These are phyloP conservation scores for Inonotus obliquus DNA, from an alignment of 1,284 basidiomycete species.

Conservation along the genomic window DNA sequence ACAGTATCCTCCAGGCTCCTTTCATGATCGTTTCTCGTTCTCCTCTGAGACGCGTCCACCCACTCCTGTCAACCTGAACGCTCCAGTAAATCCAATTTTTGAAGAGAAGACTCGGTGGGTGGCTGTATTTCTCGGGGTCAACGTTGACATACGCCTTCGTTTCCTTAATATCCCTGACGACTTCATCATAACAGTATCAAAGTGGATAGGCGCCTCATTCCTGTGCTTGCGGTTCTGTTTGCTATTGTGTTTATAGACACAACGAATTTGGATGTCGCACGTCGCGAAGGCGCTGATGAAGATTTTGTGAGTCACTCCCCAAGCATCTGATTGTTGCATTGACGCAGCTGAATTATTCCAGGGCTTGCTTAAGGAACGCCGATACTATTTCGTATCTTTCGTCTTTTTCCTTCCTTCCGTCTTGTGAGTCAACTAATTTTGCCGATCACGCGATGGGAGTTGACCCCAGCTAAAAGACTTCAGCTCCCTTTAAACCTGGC, in stretches of 20 bases:
- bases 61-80: not conserved
- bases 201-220: constrained; percentile 31
- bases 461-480: not conserved
- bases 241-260: constrained; percentile 30
- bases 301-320: constrained; percentile 4
- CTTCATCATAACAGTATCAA: constrained; percentile 22
- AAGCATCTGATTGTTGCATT: not conserved
- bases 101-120: constrained; percentile 1
- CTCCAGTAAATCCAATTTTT: constrained; percentile 11
- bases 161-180: not conserved
- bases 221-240: constrained; percentile 31
- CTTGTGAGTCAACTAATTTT: constrained; percentile 12
- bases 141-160: not conserved
- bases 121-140: not conserved
- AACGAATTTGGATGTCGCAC: constrained; percentile 29
- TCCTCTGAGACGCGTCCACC: constrained; percentile 1
- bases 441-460: not conserved
- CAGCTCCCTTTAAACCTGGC: constrained; percentile 27
- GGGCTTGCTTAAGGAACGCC: not conserved
- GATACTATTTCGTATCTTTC: constrained; percentile 20
- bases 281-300: constrained; percentile 28
- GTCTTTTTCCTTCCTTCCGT: constrained; percentile 30
- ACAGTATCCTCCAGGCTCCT: not conserved
- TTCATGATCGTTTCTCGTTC: constrained; percentile 5
- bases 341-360: not conserved